A percentile compares a stretch with the other conserved stretches of the same genome.
These are phyloP conservation scores for Boletus sp. DNA, from an alignment of 768 basidiomycete species.

Conservation along the genomic window DNA sequence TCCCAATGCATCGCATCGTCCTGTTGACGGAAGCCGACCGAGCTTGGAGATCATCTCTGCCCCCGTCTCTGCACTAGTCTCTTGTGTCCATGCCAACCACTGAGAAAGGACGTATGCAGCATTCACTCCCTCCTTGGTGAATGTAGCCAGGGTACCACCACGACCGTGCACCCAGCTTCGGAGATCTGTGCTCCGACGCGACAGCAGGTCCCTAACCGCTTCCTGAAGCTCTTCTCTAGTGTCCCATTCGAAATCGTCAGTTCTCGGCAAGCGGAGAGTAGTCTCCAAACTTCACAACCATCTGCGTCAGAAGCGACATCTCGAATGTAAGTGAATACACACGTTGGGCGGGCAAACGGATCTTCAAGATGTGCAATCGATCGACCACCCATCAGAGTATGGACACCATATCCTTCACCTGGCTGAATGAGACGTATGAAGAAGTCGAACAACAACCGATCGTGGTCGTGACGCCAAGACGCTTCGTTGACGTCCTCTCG, in stretches of 20 bases:
- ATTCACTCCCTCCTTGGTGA: neutral
- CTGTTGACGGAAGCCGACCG: neutral
- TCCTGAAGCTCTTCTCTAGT: neutral
- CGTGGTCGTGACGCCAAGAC: constrained; percentile 8
- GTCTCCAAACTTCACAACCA: neutral
- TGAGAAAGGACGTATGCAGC: neutral
- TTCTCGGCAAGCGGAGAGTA: neutral
- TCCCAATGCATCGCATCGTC: constrained; percentile 5
- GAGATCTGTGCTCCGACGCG: neutral
- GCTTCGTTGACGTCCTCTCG: neutral
- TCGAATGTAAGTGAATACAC: neutral
- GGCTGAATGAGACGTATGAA: constrained; percentile 2
- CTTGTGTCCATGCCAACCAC: neutral
- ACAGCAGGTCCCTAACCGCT: neutral
- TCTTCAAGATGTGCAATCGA: neutral
- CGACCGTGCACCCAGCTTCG: neutral
- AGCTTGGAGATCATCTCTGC: neutral
- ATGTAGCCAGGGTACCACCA: neutral
- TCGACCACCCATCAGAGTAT: neutral
- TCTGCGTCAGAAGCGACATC: neutral
- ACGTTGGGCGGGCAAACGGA: constrained; percentile 1
- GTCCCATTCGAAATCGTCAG: neutral
- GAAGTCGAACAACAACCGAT: constrained; percentile 9
- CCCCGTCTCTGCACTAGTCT: neutral
- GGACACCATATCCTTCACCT: neutral